Base-by-base conservation (phyloP, 305 asterid species). In the Fraxinus baroniana region DNA sequence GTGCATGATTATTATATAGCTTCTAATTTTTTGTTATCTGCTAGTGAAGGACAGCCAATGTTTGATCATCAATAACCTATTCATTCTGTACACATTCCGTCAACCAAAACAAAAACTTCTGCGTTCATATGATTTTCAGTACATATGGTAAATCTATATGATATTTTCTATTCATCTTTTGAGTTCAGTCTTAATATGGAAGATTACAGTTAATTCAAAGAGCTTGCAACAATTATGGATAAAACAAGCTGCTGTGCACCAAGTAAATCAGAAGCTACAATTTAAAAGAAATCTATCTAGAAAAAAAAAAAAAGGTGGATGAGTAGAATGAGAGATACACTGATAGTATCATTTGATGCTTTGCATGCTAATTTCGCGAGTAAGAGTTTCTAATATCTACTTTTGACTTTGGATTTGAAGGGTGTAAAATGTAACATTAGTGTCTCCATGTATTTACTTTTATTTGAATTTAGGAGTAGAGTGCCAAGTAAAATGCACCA, bases 1-100 rank as follows among this genome's bases (percentile, higher is more conserved):
- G 99, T 86, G 77, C 44, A 8, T n/a, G 77, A 72, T 72, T 41
- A 33, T 72, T 72, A 33, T 6, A 72, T 72, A 71, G 18, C 74
- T 70, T 70, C 75, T 70, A 70, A 70, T 70, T 13, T 12, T 15
- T 2, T 5, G 18, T 15, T 2, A 30, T 13, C 41, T 15, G 22
- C 72, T 62, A 62, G 33, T 28, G 41, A 7, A 12, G 30, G 24
- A 32, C 7, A 70, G 37, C 75, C 24, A n/a, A 70, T 70, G 20
- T 70, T 70, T 70, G 75, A 17, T 70, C 37, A 4, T 28, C 37
- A 68, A 68, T 13, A 68, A 28, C 37, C 33, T 26, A 13, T 68
- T 13, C n/a, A 10, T 12, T 68, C 37, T 68, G 18, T 12, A 10
- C 74, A 28, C 9, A 4, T 13, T 26, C 37, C 0, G 7, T 68